A percentile compares a stretch with the other conserved stretches of the same genome.
Conservation (phyloP, 768 basidiomycete genomes). For the Leccinum subtestaceum region DNA sequence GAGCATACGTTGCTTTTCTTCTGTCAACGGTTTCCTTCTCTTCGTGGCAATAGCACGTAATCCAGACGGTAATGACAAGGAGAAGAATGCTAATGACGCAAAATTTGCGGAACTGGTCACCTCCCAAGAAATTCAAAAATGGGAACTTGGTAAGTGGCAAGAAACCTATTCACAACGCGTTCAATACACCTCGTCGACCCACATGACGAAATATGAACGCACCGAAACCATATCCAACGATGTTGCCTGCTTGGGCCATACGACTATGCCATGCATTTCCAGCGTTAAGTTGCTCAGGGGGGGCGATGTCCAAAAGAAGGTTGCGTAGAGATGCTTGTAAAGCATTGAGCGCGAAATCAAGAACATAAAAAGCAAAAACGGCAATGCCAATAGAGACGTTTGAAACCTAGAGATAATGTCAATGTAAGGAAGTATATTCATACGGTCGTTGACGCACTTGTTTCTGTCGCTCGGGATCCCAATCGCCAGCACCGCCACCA, state of each 20-base stretch:
- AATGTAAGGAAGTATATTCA: neutral
- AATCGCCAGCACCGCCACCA: slow-evolving; percentile 75
- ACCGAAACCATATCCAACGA: slow-evolving; percentile 92
- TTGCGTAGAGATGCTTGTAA: slow-evolving; percentile 90
- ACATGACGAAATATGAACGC: slow-evolving; percentile 18
- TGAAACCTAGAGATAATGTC: slow-evolving; percentile 44
- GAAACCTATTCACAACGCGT: slow-evolving; percentile 53
- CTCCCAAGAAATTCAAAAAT: slow-evolving; percentile 76
- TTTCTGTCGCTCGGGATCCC: slow-evolving; percentile 73
- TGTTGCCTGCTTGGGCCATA: slow-evolving; percentile 97
- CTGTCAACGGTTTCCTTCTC: slow-evolving; percentile 64
- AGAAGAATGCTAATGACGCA: slow-evolving; percentile 82
- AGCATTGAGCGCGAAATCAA: slow-evolving; percentile 98
- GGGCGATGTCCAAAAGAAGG: slow-evolving; percentile 88
- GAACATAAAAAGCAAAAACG: slow-evolving; percentile 84
- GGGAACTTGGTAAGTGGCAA: slow-evolving; percentile 82
- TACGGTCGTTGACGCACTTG: slow-evolving; percentile 42
- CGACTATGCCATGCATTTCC: slow-evolving; percentile 98
- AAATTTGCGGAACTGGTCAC: slow-evolving; percentile 94
- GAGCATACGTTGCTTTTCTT: slow-evolving; percentile 41
- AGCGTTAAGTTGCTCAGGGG: slow-evolving; percentile 84
- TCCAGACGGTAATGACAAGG: slow-evolving; percentile 76
- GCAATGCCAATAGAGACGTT: slow-evolving; percentile 81
- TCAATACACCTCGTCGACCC: slow-evolving; percentile 5
- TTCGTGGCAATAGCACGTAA: slow-evolving; percentile 84